Evolutionary conservation across 495 filamentous ascomycete genomes (phyloP).

Genomic region (Oleoguttula mirabilis): DNA sequence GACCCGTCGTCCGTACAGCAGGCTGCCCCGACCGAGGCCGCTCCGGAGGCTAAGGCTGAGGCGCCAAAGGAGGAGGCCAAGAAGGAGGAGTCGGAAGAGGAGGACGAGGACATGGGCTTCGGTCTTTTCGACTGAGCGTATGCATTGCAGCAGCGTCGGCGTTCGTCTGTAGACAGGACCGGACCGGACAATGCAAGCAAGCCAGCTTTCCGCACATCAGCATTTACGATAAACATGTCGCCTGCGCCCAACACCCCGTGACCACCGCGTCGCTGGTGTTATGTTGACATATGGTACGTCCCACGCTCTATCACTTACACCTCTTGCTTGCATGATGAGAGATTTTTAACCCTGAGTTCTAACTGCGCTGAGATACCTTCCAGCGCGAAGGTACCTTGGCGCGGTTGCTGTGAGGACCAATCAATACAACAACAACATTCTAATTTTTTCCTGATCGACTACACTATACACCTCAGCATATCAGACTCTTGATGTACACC

Average conservation of each 20-base stretch:
- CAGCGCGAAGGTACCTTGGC: too few species aligned
- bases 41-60: conserved; percentile 30
- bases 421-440: conserved; percentile 44
- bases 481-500: too few species aligned
- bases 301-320: too few species aligned
- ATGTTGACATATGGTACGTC: too few species aligned
- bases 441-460: conserved; percentile 50
- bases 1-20: conserved; percentile 91
- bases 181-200: too few species aligned
- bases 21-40: conserved; percentile 56
- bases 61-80: conserved; percentile 41
- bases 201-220: too few species aligned
- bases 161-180: too few species aligned
- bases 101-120: conserved; percentile 48
- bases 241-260: too few species aligned
- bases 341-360: conserved; percentile 47
- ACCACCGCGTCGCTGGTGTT: too few species aligned
- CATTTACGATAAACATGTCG: too few species aligned
- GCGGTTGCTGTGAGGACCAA: too few species aligned
- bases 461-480: neutral
- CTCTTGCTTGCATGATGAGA: conserved; percentile 34
- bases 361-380: neutral
- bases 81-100: conserved; percentile 42
- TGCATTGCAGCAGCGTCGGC: conserved; percentile 2
- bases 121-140: conserved; percentile 51